Percentiles rank a stretch among this genome's conserved stretches.
Evolutionary conservation across 441 rosid genomes (phyloP).

Genomic region (Oxalis stricta): DNA sequence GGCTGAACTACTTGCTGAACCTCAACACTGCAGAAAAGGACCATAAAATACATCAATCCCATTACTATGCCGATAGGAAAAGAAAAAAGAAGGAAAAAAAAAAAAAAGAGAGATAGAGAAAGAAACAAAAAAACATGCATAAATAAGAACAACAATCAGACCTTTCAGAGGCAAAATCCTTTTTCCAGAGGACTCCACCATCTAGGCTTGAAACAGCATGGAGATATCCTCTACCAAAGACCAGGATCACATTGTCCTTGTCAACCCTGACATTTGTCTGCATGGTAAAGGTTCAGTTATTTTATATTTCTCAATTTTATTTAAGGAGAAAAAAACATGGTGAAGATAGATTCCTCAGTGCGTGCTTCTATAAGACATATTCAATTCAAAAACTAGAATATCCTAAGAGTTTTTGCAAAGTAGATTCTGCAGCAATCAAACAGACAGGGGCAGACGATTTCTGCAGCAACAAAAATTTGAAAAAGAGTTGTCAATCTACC

Average conservation of each 20-base stretch:
- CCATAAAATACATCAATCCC: slow-evolving; percentile 14
- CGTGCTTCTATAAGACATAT: too few species aligned
- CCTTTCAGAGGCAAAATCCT: slow-evolving; percentile 76
- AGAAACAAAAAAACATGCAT: slow-evolving; percentile 3
- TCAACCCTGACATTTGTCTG: slow-evolving; percentile 59
- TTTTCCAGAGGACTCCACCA: slow-evolving; percentile 85
- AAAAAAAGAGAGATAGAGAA: background rate
- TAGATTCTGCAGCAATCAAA: too few species aligned
- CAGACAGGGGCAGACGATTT: too few species aligned
- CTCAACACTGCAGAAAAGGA: slow-evolving; percentile 47
- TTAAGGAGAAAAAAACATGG: background rate
- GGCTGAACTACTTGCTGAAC: slow-evolving; percentile 61
- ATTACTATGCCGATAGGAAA: slow-evolving; percentile 3
- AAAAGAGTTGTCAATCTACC: background rate
- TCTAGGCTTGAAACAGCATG: slow-evolving; percentile 78
- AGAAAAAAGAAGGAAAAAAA: background rate
- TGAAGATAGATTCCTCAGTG: slow-evolving; percentile 1
- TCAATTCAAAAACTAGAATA: too few species aligned
- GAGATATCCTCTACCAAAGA: slow-evolving; percentile 60
- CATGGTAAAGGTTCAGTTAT: slow-evolving; percentile 14
- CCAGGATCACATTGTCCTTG: slow-evolving; percentile 50
- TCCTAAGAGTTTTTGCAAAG: too few species aligned
- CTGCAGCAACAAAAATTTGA: too few species aligned
- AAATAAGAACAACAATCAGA: slow-evolving; percentile 17
- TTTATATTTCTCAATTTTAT: background rate